Base-by-base conservation (phyloP, 1,284 basidiomycete genomes). In the Coriolopsis trogii region DNA sequence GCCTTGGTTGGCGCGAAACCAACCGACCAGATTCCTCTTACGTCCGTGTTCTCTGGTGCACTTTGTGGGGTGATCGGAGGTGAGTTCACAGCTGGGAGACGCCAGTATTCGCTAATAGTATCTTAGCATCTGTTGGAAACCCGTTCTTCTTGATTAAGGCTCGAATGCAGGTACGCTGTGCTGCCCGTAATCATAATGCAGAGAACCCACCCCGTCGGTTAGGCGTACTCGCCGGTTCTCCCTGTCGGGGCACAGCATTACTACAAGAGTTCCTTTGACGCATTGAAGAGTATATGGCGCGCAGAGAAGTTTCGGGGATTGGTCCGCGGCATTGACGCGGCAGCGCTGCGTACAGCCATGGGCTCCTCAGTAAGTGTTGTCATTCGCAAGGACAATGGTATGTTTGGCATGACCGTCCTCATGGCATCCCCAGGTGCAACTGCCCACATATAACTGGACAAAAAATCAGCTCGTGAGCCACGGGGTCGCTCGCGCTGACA, bases 141-240 rank as follows among this genome's bases (percentile, higher is more conserved):
- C 96, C 97, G 0, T 76, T 99, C 15, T 99, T 97, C 75, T 77
- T 99, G 44, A 86, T 99, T 68, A 99, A 99, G 75, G 96, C 96
- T 6, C 84, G 96, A 40, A 96, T 98, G 87, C 96, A 99, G 77
- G 89, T n/a, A n/a, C n/a, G n/a, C n/a, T n/a, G n/a, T n/a, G n/a
- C n/a, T n/a, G n/a, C n/a, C n/a, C n/a, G n/a, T n/a, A n/a, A n/a
- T n/a, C n/a, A n/a, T n/a, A n/a, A n/a, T n/a, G n/a, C n/a, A n/a
- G n/a, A n/a, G n/a, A n/a, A n/a, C n/a, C n/a, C n/a, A 26, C 24
- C 6, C 18, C 6, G 6, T 12, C 23, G 28, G 38, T n/a, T 13
- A 89, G 85, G 95, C 94, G 26, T 97, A 93, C 73, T 95, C 94
- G 1, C 93, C 95, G 16, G 83, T 86, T 28, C 78, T 97, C n/a